Evolutionary conservation across 169 alveolate species (phyloP).

Genomic region (Babesia microti): DNA sequence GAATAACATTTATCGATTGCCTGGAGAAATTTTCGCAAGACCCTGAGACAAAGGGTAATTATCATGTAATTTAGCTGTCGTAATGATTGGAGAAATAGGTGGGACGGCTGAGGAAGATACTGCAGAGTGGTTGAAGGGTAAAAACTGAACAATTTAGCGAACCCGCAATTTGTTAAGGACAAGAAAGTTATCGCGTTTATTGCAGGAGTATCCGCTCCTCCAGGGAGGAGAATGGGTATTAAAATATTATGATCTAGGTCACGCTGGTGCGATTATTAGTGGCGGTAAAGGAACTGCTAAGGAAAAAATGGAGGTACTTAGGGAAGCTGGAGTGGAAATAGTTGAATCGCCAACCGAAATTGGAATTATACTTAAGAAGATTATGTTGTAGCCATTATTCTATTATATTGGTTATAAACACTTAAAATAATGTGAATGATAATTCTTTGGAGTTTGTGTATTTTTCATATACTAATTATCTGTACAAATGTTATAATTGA

Average conservation of each 20-base stretch:
- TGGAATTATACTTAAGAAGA: constrained; percentile 55
- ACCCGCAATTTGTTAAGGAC: constrained; percentile 47
- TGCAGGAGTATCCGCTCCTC: constrained; percentile 96
- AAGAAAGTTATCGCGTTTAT: constrained; percentile 90
- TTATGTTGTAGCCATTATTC: no score
- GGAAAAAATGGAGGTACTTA: constrained; percentile 79
- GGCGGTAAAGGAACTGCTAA: constrained; percentile 96
- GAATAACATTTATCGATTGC: constrained; percentile 92
- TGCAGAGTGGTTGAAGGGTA: constrained; percentile 86
- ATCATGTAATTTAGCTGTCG: constrained; percentile 60
- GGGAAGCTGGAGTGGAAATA: constrained; percentile 80
- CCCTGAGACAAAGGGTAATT: constrained; percentile 84
- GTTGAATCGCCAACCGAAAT: constrained; percentile 78
- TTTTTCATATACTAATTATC: no score
- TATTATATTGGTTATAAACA: no score
- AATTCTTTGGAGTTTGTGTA: no score
- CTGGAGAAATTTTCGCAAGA: constrained; percentile 83
- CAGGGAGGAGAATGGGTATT: constrained; percentile 89
- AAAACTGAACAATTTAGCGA: constrained; percentile 28
- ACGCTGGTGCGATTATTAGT: constrained; percentile 94
- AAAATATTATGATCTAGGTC: constrained; percentile 58
- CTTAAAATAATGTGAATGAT: no score
- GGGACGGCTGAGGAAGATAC: constrained; percentile 96
- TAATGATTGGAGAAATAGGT: constrained; percentile 96
- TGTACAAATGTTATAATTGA: no score